Base-by-base conservation (phyloP, 768 basidiomycete genomes). In the Kwoniella pini region DNA sequence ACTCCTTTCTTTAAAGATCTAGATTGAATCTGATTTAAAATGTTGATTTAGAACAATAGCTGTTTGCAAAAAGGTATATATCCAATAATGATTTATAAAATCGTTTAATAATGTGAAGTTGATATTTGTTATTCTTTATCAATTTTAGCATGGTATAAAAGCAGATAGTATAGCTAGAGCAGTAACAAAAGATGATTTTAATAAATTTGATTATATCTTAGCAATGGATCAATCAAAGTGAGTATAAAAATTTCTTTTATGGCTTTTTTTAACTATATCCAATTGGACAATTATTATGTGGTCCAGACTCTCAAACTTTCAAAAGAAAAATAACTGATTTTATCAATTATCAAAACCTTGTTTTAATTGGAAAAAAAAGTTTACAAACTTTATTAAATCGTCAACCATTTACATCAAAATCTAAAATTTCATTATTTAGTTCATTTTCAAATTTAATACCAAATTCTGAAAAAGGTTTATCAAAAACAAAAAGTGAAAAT, bases 221-320 rank as follows among this genome's bases (percentile, higher is more conserved):
- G 90, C 91, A 7, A 85, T 91, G 40, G 93, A 95, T 72, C 83
- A 83, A 59, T 85, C 69, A 81, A 70, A 94, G 94, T 78, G 81
- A 89, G 64, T 31, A 5, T 21, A 11, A 22, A 21, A 12, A 22
- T 36, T 52, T 17, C 12, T 26, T 21, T 56, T 52, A 49, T 44
- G 31, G 2, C 48, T 30, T 21, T 46, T 28, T 24, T 12, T 21
- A 17, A 44, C 33, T 36, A 7, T 36, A 15, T 36, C 33, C 7
- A 7, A 36, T 15, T 13, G n/a, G n/a, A n/a, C n/a, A n/a, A n/a
- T n/a, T n/a, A n/a, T n/a, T n/a, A n/a, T n/a, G n/a, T n/a, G n/a
- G n/a, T n/a, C n/a, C n/a, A n/a, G n/a, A n/a, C n/a, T n/a, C n/a
- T n/a, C n/a, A n/a, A n/a, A n/a, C n/a, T n/a, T n/a, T n/a, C n/a